Conservation (phyloP, 345 rosid genomes). For the Aethionema arabicum region DNA sequence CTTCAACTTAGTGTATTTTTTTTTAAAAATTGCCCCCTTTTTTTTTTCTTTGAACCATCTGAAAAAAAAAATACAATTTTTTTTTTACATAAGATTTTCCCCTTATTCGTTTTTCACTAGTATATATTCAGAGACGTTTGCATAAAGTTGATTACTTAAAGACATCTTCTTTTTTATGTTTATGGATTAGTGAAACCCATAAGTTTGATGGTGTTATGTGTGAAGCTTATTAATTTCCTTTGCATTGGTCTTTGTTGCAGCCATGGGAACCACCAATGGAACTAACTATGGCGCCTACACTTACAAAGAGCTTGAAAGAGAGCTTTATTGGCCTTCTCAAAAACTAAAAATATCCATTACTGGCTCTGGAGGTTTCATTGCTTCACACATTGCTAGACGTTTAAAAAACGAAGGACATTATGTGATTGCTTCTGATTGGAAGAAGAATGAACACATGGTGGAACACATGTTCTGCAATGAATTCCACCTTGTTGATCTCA, state of each 20-base stretch:
- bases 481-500: constrained; percentile 90
- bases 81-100: constrained; percentile 26
- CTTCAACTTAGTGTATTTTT: no score
- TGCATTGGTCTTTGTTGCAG: constrained; percentile 36
- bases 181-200: neutral
- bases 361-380: constrained; percentile 96
- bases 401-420: constrained; percentile 93
- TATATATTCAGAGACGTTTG: neutral
- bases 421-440: constrained; percentile 98
- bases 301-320: constrained; percentile 76
- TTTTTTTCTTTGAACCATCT: no score
- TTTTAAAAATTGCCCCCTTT: no score
- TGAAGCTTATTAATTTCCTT: neutral
- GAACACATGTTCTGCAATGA: constrained; percentile 98
- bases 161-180: neutral
- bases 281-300: constrained; percentile 73
- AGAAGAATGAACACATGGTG: constrained; percentile 99
- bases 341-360: constrained; percentile 81
- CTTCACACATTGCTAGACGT: constrained; percentile 98
- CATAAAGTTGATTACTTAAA: neutral
- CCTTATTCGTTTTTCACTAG: neutral
- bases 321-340: constrained; percentile 89
- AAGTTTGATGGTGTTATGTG: neutral
- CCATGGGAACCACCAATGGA: constrained; percentile 69
- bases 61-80: no score